Conservation (phyloP, 2,329 filamentous ascomycete species). For the Pyrenochaeta sp. region DNA sequence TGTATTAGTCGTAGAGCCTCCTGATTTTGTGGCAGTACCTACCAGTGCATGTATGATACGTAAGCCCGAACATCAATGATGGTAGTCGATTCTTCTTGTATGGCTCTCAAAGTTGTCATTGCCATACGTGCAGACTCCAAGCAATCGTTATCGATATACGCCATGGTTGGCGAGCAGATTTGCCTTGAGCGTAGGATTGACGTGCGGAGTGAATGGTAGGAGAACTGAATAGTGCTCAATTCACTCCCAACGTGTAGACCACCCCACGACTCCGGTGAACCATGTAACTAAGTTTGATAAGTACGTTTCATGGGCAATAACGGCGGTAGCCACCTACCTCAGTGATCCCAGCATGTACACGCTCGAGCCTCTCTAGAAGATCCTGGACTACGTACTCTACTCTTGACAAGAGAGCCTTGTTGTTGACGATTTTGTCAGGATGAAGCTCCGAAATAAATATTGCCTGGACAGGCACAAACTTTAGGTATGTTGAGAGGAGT, state of each 20-base stretch:
- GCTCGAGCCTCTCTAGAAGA: conserved; percentile 19
- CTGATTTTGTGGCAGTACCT: neutral
- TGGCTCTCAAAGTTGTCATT: conserved; percentile 20
- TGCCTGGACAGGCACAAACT: conserved; percentile 26
- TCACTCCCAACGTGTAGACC: conserved; percentile 24
- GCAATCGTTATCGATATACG: conserved; percentile 17
- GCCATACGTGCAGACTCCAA: conserved; percentile 25
- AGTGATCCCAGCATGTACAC: conserved; percentile 18
- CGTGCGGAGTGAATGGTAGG: conserved; percentile 30
- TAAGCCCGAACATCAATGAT: conserved; percentile 20
- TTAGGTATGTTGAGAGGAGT: conserved; percentile 23
- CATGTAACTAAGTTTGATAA: conserved; percentile 16
- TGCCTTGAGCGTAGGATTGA: conserved; percentile 30
- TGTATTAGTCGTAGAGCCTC: neutral
- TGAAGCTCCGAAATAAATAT: conserved; percentile 25
- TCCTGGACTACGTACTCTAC: conserved; percentile 23
- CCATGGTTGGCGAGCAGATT: conserved; percentile 20
- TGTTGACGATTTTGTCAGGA: conserved; percentile 20
- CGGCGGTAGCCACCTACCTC: conserved; percentile 5
- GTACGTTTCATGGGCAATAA: neutral
- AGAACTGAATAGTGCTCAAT: conserved; percentile 29
- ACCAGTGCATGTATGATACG: conserved; percentile 31
- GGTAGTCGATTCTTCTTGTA: conserved; percentile 19
- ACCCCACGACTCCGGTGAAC: conserved; percentile 21
- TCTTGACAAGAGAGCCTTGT: conserved; percentile 12